Base-by-base conservation (phyloP, 805 yeast genomes). In the Candida pseudoglaebosa region DNA sequence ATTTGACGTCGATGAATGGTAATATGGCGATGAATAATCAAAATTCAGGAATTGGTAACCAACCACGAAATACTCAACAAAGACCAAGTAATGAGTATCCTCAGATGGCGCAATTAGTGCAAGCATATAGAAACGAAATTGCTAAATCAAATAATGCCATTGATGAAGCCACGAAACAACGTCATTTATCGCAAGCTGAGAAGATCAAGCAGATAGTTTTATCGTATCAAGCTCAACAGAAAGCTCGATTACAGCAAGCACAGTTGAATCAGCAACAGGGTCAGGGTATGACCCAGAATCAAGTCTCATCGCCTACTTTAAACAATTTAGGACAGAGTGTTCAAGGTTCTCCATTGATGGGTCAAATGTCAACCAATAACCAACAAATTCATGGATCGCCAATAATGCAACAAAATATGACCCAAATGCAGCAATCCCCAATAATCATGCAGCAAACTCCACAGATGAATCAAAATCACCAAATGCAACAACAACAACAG, bases 151-250 rank as follows among this genome's bases (percentile, higher is more conserved):
- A 75, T 48, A 73, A 72, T 13, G 73, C 81, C 0, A 68, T 69
- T 24, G 76, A 73, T 18, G 71, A 81, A 0, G 78, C 75, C 0
- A 77, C 69, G 41, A 88, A 87, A 14, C 75, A 76, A 48, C 80
- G 78, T 44, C 82, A 82, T 48, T 60, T 77, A 48, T 69, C 68
- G 43, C 77, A 75, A 44, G 88, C 87, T 3, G 79, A 82, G 32
- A 73, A 73, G 39, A 78, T 83, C 45, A 81, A 78, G 54, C 75
- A 75, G 32, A 67, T 82, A 24, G 65, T 83, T 51, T 63, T 80
- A 36, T 75, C 73, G 39, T 78, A 75, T 49, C 76, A 72, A 43
- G 68, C 67, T 8, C 77, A 75, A 45, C 70, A 72, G 49, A 50
- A 52, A 28, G 64, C 44, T 4, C 20, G 32, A 29, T 40, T 40